Evolutionary conservation across 2,329 filamentous ascomycete species (phyloP), one percentile per base, ranked within the genome.

Genomic region (Aspergillus sp.): DNA sequence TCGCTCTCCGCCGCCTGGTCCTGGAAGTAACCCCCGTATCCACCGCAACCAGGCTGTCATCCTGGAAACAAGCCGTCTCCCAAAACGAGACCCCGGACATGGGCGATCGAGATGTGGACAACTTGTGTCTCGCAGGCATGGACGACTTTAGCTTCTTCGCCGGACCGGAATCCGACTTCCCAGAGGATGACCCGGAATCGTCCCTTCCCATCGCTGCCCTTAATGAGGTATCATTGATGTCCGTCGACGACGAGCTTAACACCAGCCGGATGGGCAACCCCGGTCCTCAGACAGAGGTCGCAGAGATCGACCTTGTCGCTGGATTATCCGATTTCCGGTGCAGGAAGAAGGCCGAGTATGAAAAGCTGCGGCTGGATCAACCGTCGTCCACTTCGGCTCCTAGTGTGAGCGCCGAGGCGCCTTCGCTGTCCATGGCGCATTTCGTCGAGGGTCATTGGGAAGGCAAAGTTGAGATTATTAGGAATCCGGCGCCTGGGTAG

Each of bases 101-200:
- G 0, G 72, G 74, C 29, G 74, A 78, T 41, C 55, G 60, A 6
- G 75, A 79, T 44, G 71, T 68, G 4, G 74, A 78, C 47, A 65
- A 67, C 3, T 62, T 78, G 8, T 78, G 74, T 74, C 62, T 67
- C 30, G 74, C 74, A 6, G 72, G 74, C 3, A 61, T 66, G 35
- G 62, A 70, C 32, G 75, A 79, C 45, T 79, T 78, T 40, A 74
- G 70, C 16, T 76, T 76, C 52, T 79, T 79, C 36, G 67, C 62
- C 1, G 71, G 74, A 24, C 70, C 70, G 29, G 73, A 76, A 44
- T 72, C 71, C 37, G 58, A 68, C 8, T 58, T 71, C 10, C 67
- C 67, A 10, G 57, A 59, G 15, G 52, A 58, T 32, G 66, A 69
- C 19, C 57, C 59, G 4, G 59, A 59, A 2, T 61, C 60, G 33